phyloP scores from a whole-genome alignment of 192 early-diverging fungal species.

The Backusella mclennaniae region DNA sequence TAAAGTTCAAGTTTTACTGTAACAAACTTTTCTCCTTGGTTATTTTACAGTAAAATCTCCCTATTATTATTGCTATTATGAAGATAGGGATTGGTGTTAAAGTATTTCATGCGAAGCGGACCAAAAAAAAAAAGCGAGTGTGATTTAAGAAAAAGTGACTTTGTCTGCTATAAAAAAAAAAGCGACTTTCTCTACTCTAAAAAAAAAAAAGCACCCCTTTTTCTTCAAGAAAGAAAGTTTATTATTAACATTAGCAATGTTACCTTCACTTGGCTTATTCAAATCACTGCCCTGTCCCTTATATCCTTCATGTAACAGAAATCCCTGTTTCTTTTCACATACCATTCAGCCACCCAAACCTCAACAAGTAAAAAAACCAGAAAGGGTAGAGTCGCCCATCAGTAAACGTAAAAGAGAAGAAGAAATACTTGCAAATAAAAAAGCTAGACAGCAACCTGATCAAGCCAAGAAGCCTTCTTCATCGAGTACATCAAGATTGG shows the following conservation, averaged over 20 bases:
- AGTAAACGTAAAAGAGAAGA: conserved; percentile 1
- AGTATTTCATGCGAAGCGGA: too few relatives aligned
- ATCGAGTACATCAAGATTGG: background rate
- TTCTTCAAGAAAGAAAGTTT: background rate
- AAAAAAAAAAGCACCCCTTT: background rate
- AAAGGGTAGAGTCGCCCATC: background rate
- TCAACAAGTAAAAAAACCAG: background rate
- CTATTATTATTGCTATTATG: too few relatives aligned
- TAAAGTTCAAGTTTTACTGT: too few relatives aligned
- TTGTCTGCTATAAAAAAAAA: background rate
- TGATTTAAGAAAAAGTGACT: too few relatives aligned
- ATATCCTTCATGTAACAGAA: conserved; percentile 35
- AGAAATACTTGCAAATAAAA: background rate
- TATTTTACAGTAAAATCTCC: too few relatives aligned
- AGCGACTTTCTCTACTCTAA: background rate
- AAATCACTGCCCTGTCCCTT: conserved; percentile 33
- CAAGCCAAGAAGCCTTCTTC: background rate
- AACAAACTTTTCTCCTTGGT: too few relatives aligned
- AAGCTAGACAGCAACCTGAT: background rate
- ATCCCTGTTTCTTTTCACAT: conserved; percentile 41
- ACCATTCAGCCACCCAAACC: background rate
- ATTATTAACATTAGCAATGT: conserved; percentile 22
- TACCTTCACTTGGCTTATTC: conserved; percentile 40
- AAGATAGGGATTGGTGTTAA: too few relatives aligned
- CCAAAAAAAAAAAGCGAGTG: too few relatives aligned